Conservation (phyloP, 2,329 filamentous ascomycete species). For the Botrytis porri region DNA sequence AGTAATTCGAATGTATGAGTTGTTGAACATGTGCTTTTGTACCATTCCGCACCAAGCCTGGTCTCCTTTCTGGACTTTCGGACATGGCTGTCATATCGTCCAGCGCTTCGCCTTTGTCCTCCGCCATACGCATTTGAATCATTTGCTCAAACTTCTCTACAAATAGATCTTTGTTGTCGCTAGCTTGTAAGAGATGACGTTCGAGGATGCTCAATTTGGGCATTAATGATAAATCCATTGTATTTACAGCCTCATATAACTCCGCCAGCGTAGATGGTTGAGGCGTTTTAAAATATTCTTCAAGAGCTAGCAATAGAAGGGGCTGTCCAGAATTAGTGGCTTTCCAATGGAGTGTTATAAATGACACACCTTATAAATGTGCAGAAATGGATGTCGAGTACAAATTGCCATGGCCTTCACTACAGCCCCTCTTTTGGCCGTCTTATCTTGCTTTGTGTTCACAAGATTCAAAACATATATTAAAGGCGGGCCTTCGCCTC, state of each 20-base stretch:
- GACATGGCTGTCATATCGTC: constrained; percentile 47
- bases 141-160: constrained; percentile 97
- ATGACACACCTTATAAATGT: constrained; percentile 85
- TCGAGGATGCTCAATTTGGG: constrained; percentile 81
- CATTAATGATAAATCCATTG: constrained; percentile 94
- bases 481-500: constrained; percentile 79
- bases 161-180: constrained; percentile 93
- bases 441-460: constrained; percentile 95
- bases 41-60: constrained; percentile 50
- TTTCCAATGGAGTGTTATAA: constrained; percentile 4
- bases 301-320: constrained; percentile 80
- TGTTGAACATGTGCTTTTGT: constrained; percentile 59
- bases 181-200: constrained; percentile 79
- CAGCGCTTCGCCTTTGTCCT: constrained; percentile 50
- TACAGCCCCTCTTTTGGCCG: constrained; percentile 85
- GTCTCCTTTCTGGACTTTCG: constrained; percentile 43
- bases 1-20: constrained; percentile 60
- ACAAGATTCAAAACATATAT: constrained; percentile 97
- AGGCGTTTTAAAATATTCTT: constrained; percentile 95
- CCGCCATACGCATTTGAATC: constrained; percentile 75
- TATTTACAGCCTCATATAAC: constrained; percentile 89
- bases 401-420: constrained; percentile 99
- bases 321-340: constrained; percentile 53
- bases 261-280: constrained; percentile 82
- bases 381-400: constrained; percentile 92